Conservation (phyloP, 768 basidiomycete species). For the Fistulinella prunicolor region DNA sequence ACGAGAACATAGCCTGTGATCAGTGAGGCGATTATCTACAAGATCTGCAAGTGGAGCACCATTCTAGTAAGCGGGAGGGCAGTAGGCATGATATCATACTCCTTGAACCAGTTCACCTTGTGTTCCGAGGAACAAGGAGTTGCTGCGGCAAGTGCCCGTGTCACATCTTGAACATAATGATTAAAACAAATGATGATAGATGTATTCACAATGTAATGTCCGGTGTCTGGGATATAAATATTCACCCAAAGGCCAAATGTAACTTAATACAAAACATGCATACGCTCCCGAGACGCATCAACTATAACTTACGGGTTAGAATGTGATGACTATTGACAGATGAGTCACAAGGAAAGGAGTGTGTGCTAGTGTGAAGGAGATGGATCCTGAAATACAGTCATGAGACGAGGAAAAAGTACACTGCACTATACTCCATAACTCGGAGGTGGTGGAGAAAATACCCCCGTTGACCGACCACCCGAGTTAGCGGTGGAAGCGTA, state of each 20-base stretch:
- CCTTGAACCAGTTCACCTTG: too few relatives aligned
- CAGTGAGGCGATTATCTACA: background rate
- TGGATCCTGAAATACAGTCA: background rate
- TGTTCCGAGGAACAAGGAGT: too few relatives aligned
- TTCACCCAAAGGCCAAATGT: background rate
- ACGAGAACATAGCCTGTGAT: slow-evolving; percentile 8
- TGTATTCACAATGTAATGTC: background rate
- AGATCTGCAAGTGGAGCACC: slow-evolving; percentile 14
- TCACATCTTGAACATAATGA: too few relatives aligned
- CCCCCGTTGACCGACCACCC: background rate
- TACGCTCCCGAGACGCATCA: slow-evolving; percentile 6
- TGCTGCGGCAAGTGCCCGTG: too few relatives aligned
- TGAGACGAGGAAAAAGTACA: background rate
- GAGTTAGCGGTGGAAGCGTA: slow-evolving; percentile 23
- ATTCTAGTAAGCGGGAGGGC: too few relatives aligned
- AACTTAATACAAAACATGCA: slow-evolving; percentile 16
- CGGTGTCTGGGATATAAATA: background rate
- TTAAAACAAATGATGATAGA: background rate
- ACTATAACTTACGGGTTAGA: slow-evolving; percentile 24
- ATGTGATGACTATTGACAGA: slow-evolving; percentile 5
- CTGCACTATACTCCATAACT: slow-evolving; percentile 12
- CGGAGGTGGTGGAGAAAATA: slow-evolving; percentile 21
- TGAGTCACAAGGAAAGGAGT: slow-evolving; percentile 1
- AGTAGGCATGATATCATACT: too few relatives aligned
- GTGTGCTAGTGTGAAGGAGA: too few relatives aligned